Base-by-base conservation (phyloP, 129 eudicot species). In the Flaveria bidentis region DNA sequence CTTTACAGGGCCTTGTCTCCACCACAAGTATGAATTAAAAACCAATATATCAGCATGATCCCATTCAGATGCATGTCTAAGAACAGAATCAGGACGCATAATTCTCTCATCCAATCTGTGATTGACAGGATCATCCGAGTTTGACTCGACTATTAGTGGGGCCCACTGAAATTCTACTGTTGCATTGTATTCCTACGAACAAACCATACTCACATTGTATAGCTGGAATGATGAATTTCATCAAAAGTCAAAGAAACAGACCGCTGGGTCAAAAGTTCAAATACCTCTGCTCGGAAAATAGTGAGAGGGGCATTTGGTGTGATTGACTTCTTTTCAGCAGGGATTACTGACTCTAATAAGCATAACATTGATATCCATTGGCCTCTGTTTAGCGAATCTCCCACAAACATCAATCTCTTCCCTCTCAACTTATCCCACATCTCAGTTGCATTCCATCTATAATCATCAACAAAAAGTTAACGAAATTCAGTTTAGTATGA, bases 281-380 rank as follows among this genome's bases (percentile, higher is more conserved):
- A 36, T 11, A 91, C 99, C 99, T 95, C 94, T 58, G 97, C 99
- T 80, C 88, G 82, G 73, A 94, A 94, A 39, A 86, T 86, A 28
- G 98, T 88, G 53, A 94, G 93, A 65, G 87, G 96, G 13, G 97
- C 91, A 52, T 94, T 86, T 58, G 97, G 98, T 13, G 97, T 88
- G 70, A 94, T 94, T 30, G 96, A 91, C 80, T 76, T 89, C 78
- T 83, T 91, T n/a, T 87, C 82, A n/a, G 92, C 84, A 80, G 97
- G 99, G 73, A 91, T 84, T 13, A 76, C 89, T 7, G 99, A 91
- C 58, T 87, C 87, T 75, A 95, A 76, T 80, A 95, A 72, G 63
- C 99, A 95, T 76, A 95, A 64, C 94, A 95, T 86, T 36, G 99
- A 95, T 77, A 91, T 95, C 99, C 99, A 95, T 71, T 95, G 99